Conservation (phyloP, 495 filamentous ascomycete genomes). For the Patellaria atrata region DNA sequence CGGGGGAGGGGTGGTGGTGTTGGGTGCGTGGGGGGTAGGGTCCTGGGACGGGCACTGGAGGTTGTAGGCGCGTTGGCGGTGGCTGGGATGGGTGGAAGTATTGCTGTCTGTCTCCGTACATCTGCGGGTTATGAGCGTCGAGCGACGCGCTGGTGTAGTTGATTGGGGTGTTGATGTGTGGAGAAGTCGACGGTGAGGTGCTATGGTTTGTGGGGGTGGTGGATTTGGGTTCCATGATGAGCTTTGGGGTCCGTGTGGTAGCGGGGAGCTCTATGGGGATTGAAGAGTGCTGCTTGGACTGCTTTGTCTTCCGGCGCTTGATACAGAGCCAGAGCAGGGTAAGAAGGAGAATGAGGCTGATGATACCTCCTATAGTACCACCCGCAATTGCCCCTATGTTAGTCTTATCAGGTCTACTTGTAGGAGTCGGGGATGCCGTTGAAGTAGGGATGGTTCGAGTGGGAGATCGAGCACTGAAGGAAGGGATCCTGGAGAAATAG, state of each 20-base stretch:
- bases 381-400: slow-evolving; percentile 23
- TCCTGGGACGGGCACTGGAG: neutral
- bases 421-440: slow-evolving; percentile 10
- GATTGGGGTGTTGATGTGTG: neutral
- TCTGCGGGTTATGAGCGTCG: neutral
- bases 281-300: slow-evolving; percentile 6
- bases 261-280: slow-evolving; percentile 15
- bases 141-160: neutral
- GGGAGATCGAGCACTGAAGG: slow-evolving; percentile 11
- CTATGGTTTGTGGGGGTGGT: slow-evolving; percentile 3
- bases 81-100: neutral
- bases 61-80: slow-evolving; percentile 1
- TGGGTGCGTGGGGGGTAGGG: neutral
- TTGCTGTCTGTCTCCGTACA: neutral
- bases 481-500: slow-evolving; percentile 21
- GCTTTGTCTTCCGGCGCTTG: slow-evolving; percentile 15
- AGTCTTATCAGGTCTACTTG: slow-evolving; percentile 7
- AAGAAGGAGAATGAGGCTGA: slow-evolving; percentile 17
- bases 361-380: slow-evolving; percentile 21
- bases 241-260: slow-evolving; percentile 11
- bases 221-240: slow-evolving; percentile 11
- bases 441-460: slow-evolving; percentile 13
- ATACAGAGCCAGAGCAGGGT: slow-evolving; percentile 19
- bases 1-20: neutral
- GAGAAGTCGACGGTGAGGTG: neutral